Conservation (phyloP, 352 stramenopile genomes). For the Phytopythium cucurbitacearum region DNA sequence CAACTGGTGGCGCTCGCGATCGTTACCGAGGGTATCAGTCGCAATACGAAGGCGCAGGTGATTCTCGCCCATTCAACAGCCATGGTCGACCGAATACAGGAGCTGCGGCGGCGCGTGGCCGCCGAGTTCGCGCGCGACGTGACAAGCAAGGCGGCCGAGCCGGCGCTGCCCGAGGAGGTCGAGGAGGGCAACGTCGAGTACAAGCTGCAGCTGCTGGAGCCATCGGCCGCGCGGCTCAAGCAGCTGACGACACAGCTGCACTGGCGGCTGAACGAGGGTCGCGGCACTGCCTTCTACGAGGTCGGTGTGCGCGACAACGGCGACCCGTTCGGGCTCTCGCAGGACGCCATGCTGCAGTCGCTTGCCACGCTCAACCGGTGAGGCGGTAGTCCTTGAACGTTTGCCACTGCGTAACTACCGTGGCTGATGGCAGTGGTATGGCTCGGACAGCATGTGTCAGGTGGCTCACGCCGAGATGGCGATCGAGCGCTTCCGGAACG, state of each 20-base stretch:
- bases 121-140: slow-evolving; percentile 13
- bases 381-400: too few species aligned
- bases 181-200: slow-evolving; percentile 91
- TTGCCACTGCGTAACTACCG: neutral
- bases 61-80: too few species aligned
- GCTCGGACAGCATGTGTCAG: slow-evolving; percentile 56
- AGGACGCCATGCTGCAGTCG: slow-evolving; percentile 66
- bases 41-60: too few species aligned
- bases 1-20: too few species aligned
- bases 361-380: slow-evolving; percentile 58
- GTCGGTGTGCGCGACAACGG: slow-evolving; percentile 86
- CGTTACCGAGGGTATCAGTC: too few species aligned
- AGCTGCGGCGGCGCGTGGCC: slow-evolving; percentile 15
- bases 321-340: slow-evolving; percentile 55
- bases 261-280: slow-evolving; percentile 88
- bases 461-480: slow-evolving; percentile 63
- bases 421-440: neutral
- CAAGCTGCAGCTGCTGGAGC: slow-evolving; percentile 85
- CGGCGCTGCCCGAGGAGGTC: slow-evolving; percentile 60
- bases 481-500: slow-evolving; percentile 54
- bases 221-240: slow-evolving; percentile 60
- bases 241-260: slow-evolving; percentile 90
- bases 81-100: slow-evolving; percentile 6
- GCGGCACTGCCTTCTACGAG: slow-evolving; percentile 83
- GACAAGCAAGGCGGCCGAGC: neutral